Base-by-base conservation (phyloP, 2,329 filamentous ascomycete genomes). In the Colletotrichum chrysophilum region DNA sequence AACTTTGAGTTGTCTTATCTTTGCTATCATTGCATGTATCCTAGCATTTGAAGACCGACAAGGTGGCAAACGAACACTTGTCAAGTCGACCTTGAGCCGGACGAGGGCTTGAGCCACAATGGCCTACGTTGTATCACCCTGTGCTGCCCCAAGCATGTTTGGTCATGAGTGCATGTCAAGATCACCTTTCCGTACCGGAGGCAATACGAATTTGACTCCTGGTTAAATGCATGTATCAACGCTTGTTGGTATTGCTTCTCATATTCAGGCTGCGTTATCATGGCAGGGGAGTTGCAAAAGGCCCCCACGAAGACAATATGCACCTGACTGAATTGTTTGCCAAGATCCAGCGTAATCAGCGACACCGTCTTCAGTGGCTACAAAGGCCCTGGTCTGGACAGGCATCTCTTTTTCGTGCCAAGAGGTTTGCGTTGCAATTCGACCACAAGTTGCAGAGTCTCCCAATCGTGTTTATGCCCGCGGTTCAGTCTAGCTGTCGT, bases 201-300 rank as follows among this genome's bases (percentile, higher is more conserved):
- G 3, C 5, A 6, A n/a, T 13, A n/a, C 3, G n/a, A 18, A 0
- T 12, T 13, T 2, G 7, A 21, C n/a, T 48, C 43, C n/a, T 21
- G 43, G 43, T 48, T 4, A 21, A 6, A 48, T 48, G n/a, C n/a
- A 21, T 21, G n/a, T 48, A 5, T 21, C 18, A 48, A 6, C 3
- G 43, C 9, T 48, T 48, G 43, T 0, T 13, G n/a, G 10, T 13
- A n/a, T 21, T 12, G 1, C 14, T 48, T 48, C 10, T 21, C n/a
- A 13, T 48, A n/a, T 13, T 21, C 10, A 21, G 2, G 18, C n/a
- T 13, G 43, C 43, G 7, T 21, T 48, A 48, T 13, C 10, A 13
- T 48, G n/a, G 2, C n/a, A 21, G n/a, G 2, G 10, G 18, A 21
- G 5, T 48, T 21, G n/a, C 38, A 6, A 21, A 48, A 13, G n/a